Percentiles rank a stretch among this genome's conserved stretches.
phyloP scores from a whole-genome alignment of 2,329 filamentous ascomycete species.

The Bisporella sp. region DNA sequence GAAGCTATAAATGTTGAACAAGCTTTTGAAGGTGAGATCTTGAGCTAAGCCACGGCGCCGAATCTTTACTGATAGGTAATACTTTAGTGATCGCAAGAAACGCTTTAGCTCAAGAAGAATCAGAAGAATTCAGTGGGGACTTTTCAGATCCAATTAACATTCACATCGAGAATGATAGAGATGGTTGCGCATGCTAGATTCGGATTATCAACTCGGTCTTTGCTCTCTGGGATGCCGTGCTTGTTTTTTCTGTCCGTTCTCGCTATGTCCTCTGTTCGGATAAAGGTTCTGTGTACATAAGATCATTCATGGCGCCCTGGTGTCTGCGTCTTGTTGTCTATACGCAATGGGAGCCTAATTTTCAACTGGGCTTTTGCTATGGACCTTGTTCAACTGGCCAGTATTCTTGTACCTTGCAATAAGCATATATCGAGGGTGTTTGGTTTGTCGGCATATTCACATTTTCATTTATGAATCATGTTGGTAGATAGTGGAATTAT shows the following conservation, averaged over 20 bases:
- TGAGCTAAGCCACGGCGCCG: not conserved
- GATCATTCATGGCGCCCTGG: conserved; percentile 25
- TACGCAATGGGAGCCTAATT: conserved; percentile 19
- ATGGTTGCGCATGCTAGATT: conserved; percentile 82
- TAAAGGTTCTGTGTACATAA: conserved; percentile 20
- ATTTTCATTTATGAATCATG: too few species aligned
- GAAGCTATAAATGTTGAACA: conserved; percentile 97
- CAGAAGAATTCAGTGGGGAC: conserved; percentile 94
- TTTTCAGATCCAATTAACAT: conserved; percentile 99
- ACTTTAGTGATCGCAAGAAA: conserved; percentile 84
- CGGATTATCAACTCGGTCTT: conserved; percentile 1
- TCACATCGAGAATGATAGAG: conserved; percentile 87
- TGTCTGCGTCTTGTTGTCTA: conserved; percentile 20
- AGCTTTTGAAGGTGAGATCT: conserved; percentile 53
- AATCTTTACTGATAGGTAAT: not conserved
- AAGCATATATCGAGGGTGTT: too few species aligned
- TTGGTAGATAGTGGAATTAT: too few species aligned
- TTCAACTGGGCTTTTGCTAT: not conserved
- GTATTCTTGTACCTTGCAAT: too few species aligned
- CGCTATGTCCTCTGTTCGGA: conserved; percentile 3
- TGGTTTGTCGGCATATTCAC: too few species aligned
- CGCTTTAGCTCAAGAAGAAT: conserved; percentile 92
- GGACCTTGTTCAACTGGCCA: too few species aligned
- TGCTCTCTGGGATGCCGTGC: conserved; percentile 2
- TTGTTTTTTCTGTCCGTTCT: conserved; percentile 2